These are phyloP conservation scores for Penicillium freii DNA, from an alignment of 2,329 filamentous ascomycete species.

Conservation along the genomic window DNA sequence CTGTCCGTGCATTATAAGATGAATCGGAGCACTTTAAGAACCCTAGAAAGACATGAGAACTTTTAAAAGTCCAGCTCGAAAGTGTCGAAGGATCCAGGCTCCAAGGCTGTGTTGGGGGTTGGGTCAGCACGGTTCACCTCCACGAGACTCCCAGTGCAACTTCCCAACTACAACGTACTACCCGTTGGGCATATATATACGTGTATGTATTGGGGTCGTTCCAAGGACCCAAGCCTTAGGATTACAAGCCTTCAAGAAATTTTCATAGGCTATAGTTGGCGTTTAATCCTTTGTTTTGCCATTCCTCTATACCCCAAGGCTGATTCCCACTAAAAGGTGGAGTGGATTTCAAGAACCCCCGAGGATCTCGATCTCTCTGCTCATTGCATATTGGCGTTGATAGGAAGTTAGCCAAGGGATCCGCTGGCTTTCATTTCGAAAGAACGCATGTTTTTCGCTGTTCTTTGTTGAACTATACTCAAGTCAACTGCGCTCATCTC, in stretches of 20 bases:
- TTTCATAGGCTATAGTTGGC: neutral
- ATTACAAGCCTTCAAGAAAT: neutral
- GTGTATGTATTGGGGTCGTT: neutral
- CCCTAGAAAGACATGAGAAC: neutral
- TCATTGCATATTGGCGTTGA: neutral
- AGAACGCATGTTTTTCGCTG: neutral
- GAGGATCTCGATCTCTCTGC: neutral
- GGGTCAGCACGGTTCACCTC: slow-evolving; percentile 7
- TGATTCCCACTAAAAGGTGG: neutral
- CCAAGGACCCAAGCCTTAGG: neutral
- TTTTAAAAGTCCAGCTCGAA: neutral
- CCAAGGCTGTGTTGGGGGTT: slow-evolving; percentile 10
- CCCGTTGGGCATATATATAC: neutral
- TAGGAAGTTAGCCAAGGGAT: neutral
- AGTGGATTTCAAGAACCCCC: neutral
- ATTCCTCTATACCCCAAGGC: neutral
- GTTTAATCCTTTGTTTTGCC: neutral
- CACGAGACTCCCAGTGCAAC: neutral
- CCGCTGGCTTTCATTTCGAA: neutral
- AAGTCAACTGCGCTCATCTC: neutral
- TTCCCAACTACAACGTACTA: neutral
- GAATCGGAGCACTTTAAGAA: neutral
- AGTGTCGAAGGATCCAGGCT: neutral
- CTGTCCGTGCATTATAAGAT: slow-evolving; percentile 36
- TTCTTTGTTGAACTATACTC: neutral